Conservation (phyloP, 495 filamentous ascomycete species). For the Daldinia vernicosa region DNA sequence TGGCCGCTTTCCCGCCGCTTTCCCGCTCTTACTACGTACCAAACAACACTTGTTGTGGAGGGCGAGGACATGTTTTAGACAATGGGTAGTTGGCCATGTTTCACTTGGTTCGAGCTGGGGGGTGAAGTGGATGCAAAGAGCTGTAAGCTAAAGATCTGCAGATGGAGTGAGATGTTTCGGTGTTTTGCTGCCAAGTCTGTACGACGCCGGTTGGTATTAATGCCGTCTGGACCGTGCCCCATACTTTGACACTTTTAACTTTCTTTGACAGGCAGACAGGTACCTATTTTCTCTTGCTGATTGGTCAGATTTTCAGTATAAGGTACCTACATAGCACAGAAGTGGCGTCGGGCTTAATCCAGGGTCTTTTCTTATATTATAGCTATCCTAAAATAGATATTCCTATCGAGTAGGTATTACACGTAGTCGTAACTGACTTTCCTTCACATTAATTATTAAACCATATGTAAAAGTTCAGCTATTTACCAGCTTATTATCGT, state of each 20-base stretch:
- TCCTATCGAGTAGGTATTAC: not conserved
- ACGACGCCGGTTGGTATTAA: constrained; percentile 31
- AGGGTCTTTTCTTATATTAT: not conserved
- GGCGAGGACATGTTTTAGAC: constrained; percentile 31
- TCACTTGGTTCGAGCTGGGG: constrained; percentile 25
- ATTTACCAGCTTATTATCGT: not conserved
- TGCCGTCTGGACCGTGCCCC: constrained; percentile 34
- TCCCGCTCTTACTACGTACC: not conserved
- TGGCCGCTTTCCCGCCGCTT: not conserved
- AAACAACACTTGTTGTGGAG: constrained; percentile 15
- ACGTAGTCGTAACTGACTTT: not conserved
- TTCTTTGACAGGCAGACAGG: not conserved
- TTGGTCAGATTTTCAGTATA: not conserved
- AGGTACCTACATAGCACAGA: not conserved
- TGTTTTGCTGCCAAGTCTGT: constrained; percentile 35
- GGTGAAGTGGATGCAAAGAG: constrained; percentile 27
- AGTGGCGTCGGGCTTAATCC: constrained; percentile 7
- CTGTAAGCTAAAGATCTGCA: constrained; percentile 18
- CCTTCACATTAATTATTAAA: not conserved
- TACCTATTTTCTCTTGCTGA: not conserved
- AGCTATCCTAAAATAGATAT: constrained; percentile 12
- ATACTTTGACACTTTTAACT: not conserved
- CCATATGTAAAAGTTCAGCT: not conserved
- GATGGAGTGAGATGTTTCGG: constrained; percentile 36
- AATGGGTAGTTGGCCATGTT: constrained; percentile 34